Percentiles rank a stretch among this genome's conserved stretches.
Conservation (phyloP, 2,329 filamentous ascomycete species). For the Cercospora sp. region DNA sequence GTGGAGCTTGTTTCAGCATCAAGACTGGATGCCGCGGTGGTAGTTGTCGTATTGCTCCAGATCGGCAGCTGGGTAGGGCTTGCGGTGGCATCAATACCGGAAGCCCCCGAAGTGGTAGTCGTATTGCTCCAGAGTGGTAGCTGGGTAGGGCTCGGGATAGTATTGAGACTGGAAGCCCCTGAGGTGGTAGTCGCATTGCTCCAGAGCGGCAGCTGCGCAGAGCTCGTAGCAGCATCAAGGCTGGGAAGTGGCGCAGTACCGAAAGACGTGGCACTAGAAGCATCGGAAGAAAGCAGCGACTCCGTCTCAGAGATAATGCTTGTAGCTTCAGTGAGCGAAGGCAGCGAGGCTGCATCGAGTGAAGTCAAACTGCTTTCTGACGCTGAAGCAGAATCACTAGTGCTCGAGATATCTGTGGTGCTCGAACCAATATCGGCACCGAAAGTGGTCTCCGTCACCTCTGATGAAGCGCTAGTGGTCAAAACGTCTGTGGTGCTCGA, state of each 20-base stretch:
- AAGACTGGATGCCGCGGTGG: background rate
- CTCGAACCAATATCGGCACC: background rate
- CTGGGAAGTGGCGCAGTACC: background rate
- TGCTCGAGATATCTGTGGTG: background rate
- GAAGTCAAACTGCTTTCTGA: background rate
- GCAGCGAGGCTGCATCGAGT: background rate
- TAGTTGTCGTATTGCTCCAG: background rate
- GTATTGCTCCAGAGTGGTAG: background rate
- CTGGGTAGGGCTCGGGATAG: background rate
- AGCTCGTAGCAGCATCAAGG: background rate
- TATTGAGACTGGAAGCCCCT: background rate
- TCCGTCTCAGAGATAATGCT: background rate
- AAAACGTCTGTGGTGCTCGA: background rate
- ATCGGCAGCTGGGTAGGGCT: background rate
- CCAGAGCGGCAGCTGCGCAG: background rate
- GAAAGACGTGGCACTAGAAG: background rate
- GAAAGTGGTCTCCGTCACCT: background rate
- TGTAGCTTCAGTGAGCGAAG: background rate
- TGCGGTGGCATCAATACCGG: background rate
- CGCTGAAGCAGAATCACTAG: background rate
- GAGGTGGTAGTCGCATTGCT: background rate
- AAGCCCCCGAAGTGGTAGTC: background rate
- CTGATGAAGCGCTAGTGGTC: background rate
- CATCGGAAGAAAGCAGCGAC: background rate
- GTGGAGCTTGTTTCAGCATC: background rate